Evolutionary conservation across 768 basidiomycete species (phyloP).

Genomic region (Trametes sanguinea): DNA sequence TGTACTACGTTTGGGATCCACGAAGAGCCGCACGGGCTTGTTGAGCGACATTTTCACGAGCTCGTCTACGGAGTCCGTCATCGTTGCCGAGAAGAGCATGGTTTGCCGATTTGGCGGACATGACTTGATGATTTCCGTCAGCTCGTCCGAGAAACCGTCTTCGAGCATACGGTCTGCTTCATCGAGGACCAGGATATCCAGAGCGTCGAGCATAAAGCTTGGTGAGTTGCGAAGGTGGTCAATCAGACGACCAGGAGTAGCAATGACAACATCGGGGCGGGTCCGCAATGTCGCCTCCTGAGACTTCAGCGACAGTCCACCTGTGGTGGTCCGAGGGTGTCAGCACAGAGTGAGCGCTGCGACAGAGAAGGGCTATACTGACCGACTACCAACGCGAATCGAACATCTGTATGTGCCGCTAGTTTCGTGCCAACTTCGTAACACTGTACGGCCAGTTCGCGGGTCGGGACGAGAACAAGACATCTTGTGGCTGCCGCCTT

Average conservation of each 20-base stretch:
- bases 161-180: conserved; percentile 98
- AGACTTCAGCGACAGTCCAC: conserved; percentile 90
- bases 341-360: neutral
- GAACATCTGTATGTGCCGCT: conserved; percentile 84
- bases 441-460: conserved; percentile 96
- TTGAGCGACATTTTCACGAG: conserved; percentile 90
- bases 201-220: conserved; percentile 86
- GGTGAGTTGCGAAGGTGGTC: conserved; percentile 97
- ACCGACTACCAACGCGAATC: conserved; percentile 93
- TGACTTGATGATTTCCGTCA: conserved; percentile 88
- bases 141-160: conserved; percentile 93
- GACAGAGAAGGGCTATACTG: conserved; percentile 12
- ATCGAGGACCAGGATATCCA: conserved; percentile 93
- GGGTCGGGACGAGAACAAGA: conserved; percentile 89
- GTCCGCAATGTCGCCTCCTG: conserved; percentile 86
- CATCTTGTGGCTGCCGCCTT: conserved; percentile 87
- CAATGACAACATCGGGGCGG: conserved; percentile 92
- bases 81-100: conserved; percentile 98
- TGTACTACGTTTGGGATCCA: conserved; percentile 88
- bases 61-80: conserved; percentile 96
- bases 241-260: conserved; percentile 90
- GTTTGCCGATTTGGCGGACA: conserved; percentile 91
- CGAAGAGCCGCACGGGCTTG: conserved; percentile 92
- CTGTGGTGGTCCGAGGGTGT: conserved; percentile 40
- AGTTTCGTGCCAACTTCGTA: conserved; percentile 88